Evolutionary conservation across 2,329 filamentous ascomycete genomes (phyloP).

Genomic region (Fusarium sp.): DNA sequence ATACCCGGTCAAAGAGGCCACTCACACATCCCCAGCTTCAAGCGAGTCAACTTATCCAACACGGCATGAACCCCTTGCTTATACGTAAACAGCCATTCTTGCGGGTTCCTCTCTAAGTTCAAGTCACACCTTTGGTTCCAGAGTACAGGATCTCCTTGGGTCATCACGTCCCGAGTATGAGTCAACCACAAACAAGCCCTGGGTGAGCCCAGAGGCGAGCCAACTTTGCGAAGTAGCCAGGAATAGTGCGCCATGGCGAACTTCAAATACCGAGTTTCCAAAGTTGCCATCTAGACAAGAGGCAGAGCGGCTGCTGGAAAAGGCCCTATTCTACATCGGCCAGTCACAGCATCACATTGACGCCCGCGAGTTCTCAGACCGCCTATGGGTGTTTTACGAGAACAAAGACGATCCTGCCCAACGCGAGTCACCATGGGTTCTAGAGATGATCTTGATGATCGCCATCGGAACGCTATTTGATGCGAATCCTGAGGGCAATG

Average conservation of each 20-base stretch:
- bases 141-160: constrained; percentile 38
- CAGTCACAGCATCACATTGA: constrained; percentile 43
- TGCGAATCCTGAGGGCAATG: constrained; percentile 38
- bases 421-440: constrained; percentile 37
- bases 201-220: constrained; percentile 30
- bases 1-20: constrained; percentile 6
- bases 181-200: constrained; percentile 19
- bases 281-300: constrained; percentile 37
- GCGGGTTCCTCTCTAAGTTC: constrained; percentile 40
- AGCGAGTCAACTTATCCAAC: constrained; percentile 14
- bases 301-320: constrained; percentile 36
- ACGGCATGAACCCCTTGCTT: background rate
- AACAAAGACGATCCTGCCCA: constrained; percentile 36
- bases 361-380: constrained; percentile 41
- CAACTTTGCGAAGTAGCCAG: constrained; percentile 23
- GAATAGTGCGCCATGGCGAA: constrained; percentile 34
- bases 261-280: constrained; percentile 36
- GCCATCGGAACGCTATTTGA: constrained; percentile 40
- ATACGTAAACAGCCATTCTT: constrained; percentile 28
- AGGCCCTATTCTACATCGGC: constrained; percentile 39
- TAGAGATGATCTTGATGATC: constrained; percentile 43
- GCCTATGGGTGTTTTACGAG: constrained; percentile 42
- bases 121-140: constrained; percentile 39
- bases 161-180: constrained; percentile 30
- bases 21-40: constrained; percentile 35